A percentile compares a stretch with the other conserved stretches of the same genome.
phyloP scores from a whole-genome alignment of 495 filamentous ascomycete species.

The Annulohypoxylon moriforme region DNA sequence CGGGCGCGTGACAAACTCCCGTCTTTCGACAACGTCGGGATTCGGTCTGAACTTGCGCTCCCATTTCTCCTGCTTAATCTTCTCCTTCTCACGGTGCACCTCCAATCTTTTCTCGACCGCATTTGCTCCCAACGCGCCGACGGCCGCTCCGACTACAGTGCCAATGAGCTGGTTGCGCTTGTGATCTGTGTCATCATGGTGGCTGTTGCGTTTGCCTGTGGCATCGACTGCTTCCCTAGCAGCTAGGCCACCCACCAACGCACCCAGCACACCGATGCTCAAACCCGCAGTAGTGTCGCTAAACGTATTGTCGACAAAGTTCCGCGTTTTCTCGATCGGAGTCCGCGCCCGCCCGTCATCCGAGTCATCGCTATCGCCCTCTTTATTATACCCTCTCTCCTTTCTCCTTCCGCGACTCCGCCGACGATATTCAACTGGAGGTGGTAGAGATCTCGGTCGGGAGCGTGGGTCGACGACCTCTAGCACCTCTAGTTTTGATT shows the following conservation, averaged over 20 bases:
- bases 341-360: conserved; percentile 33
- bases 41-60: conserved; percentile 45
- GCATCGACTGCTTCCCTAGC: conserved; percentile 53
- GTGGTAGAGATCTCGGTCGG: conserved; percentile 42
- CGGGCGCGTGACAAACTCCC: conserved; percentile 34
- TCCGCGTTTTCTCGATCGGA: conserved; percentile 46
- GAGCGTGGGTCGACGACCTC: conserved; percentile 30
- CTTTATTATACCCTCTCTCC: conserved; percentile 22
- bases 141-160: conserved; percentile 58
- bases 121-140: conserved; percentile 60
- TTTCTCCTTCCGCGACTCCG: conserved; percentile 32
- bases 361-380: conserved; percentile 33
- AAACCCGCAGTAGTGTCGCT: conserved; percentile 54
- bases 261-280: conserved; percentile 57
- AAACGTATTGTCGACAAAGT: conserved; percentile 50
- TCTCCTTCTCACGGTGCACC: conserved; percentile 40
- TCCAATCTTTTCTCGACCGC: conserved; percentile 59
- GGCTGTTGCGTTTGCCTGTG: conserved; percentile 26
- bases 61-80: conserved; percentile 46
- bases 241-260: conserved; percentile 58
- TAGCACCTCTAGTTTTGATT: conserved; percentile 27
- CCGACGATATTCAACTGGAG: conserved; percentile 32
- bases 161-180: conserved; percentile 51
- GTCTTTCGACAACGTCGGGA: conserved; percentile 38
- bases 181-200: conserved; percentile 29